Conservation (phyloP, 1,284 basidiomycete genomes). For the Sporisorium reilianum region DNA sequence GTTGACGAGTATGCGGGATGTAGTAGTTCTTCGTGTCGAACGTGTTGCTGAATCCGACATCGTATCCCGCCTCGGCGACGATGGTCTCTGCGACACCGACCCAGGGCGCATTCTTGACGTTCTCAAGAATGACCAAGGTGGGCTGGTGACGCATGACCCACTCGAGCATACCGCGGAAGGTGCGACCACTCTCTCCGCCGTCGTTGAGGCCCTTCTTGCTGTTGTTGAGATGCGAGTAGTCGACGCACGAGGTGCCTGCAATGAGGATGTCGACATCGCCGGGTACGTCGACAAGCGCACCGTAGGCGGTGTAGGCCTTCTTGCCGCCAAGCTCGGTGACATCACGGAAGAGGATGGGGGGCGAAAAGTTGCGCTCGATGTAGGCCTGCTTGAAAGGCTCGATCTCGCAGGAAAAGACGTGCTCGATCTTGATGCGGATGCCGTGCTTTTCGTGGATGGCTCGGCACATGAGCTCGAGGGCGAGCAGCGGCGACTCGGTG, state of each 20-base stretch:
- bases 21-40: constrained; percentile 95
- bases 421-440: constrained; percentile 80
- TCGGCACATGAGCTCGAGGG: constrained; percentile 84
- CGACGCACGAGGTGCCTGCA: constrained; percentile 94
- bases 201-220: constrained; percentile 78
- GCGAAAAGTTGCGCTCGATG: constrained; percentile 91
- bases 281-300: constrained; percentile 84
- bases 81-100: constrained; percentile 81
- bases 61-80: constrained; percentile 78
- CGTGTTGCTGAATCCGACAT: constrained; percentile 74
- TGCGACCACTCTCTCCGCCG: constrained; percentile 64
- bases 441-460: constrained; percentile 79
- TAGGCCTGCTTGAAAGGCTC: constrained; percentile 98
- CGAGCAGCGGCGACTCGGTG: constrained; percentile 92
- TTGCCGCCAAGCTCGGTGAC: constrained; percentile 83
- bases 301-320: constrained; percentile 83
- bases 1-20: constrained; percentile 82
- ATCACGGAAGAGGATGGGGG: constrained; percentile 90
- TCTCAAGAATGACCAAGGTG: constrained; percentile 90
- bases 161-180: constrained; percentile 79
- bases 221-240: constrained; percentile 94
- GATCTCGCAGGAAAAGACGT: constrained; percentile 97
- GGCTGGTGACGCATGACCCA: constrained; percentile 90
- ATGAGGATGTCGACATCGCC: constrained; percentile 87
- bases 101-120: constrained; percentile 94